A percentile compares a stretch with the other conserved stretches of the same genome.
phyloP scores from a whole-genome alignment of 2,329 filamentous ascomycete genomes.

The Davidsoniella neocaledoniae region DNA sequence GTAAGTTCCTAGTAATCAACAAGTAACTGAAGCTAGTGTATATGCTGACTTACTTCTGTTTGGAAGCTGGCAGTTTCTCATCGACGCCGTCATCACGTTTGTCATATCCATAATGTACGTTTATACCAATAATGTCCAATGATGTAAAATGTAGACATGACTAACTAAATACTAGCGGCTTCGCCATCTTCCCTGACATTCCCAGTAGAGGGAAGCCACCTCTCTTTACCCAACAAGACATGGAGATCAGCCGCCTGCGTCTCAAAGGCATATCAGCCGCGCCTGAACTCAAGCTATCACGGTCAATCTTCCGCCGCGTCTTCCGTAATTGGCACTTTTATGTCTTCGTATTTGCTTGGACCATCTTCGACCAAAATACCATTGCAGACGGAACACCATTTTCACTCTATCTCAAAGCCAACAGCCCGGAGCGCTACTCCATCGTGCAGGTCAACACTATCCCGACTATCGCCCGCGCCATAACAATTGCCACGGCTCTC shows the following conservation, averaged over 20 bases:
- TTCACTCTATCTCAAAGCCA: conserved; percentile 24
- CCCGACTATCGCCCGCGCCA: conserved; percentile 24
- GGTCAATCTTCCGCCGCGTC: conserved; percentile 22
- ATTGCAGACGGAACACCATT: too few species aligned
- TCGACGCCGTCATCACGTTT: conserved; percentile 41
- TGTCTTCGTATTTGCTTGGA: conserved; percentile 23
- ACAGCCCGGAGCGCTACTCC: conserved; percentile 21
- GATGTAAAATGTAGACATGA: conserved; percentile 21
- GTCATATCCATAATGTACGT: conserved; percentile 29
- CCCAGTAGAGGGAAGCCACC: conserved; percentile 19
- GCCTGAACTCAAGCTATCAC: conserved; percentile 19
- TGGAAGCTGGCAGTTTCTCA: conserved; percentile 34
- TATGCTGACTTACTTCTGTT: too few species aligned
- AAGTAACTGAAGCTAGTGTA: too few species aligned
- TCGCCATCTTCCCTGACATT: conserved; percentile 20
- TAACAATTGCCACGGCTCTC: conserved; percentile 22
- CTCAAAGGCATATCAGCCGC: too few species aligned
- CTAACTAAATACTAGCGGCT: conserved; percentile 20
- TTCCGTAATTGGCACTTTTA: conserved; percentile 25
- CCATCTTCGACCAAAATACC: conserved; percentile 24
- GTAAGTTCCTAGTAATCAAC: not conserved
- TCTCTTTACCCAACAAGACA: conserved; percentile 19
- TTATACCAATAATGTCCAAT: conserved; percentile 18
- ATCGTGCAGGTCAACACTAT: conserved; percentile 25
- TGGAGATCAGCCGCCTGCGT: conserved; percentile 21